Percentiles rank a stretch among this genome's conserved stretches.
Evolutionary conservation across 2,329 filamentous ascomycete genomes (phyloP).

Genomic region (Tolypocladium tundrense): DNA sequence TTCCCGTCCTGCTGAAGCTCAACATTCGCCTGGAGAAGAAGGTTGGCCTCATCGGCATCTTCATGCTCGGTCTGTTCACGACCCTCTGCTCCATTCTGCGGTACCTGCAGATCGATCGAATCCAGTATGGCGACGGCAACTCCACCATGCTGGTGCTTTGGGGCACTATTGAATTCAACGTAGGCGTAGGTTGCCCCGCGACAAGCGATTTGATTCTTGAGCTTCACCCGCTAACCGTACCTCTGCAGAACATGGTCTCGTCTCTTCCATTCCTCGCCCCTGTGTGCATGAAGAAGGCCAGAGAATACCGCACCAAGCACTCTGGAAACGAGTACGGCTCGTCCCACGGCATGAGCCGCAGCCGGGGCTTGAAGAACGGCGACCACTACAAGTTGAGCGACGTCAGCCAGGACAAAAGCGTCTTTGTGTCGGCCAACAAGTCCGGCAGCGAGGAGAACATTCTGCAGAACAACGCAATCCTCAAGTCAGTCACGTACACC

Average conservation of each 20-base stretch:
- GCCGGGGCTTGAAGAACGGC: slow-evolving; percentile 12
- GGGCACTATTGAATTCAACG: slow-evolving; percentile 48
- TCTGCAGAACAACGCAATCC: slow-evolving; percentile 21
- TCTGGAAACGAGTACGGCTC: slow-evolving; percentile 18
- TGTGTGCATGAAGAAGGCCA: slow-evolving; percentile 30
- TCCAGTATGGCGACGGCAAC: slow-evolving; percentile 39
- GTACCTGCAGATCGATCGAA: slow-evolving; percentile 38
- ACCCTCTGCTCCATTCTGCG: slow-evolving; percentile 44
- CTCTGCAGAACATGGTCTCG: slow-evolving; percentile 31
- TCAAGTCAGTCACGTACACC: slow-evolving; percentile 32
- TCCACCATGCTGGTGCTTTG: slow-evolving; percentile 46
- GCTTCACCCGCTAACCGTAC: not conserved
- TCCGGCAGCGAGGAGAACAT: slow-evolving; percentile 30
- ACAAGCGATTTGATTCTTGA: not conserved
- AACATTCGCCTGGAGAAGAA: slow-evolving; percentile 39
- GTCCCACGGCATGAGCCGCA: slow-evolving; percentile 12
- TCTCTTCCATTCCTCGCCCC: slow-evolving; percentile 35
- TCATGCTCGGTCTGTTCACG: slow-evolving; percentile 43
- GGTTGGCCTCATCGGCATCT: slow-evolving; percentile 38
- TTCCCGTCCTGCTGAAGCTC: slow-evolving; percentile 37
- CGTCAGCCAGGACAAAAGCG: slow-evolving; percentile 20
- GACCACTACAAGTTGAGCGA: slow-evolving; percentile 28
- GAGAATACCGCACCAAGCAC: slow-evolving; percentile 28
- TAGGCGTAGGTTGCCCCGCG: slow-evolving; percentile 31
- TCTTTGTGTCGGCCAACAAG: slow-evolving; percentile 15